Conservation (phyloP, 2,329 filamentous ascomycete genomes). For the Kalaharituber pfeilii region DNA sequence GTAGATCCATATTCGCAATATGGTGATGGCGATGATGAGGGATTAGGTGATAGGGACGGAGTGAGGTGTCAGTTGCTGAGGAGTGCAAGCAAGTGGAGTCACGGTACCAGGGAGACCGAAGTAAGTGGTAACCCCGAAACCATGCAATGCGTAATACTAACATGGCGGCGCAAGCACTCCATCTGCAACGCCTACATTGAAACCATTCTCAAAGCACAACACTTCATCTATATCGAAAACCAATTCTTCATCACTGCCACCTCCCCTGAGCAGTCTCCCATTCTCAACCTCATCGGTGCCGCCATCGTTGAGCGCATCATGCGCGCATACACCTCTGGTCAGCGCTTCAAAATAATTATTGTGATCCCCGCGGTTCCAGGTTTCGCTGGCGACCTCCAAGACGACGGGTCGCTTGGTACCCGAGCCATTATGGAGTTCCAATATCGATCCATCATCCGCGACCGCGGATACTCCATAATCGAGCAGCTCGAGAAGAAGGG, state of each 20-base stretch:
- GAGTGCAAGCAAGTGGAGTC: slow-evolving; percentile 40
- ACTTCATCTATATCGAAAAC: slow-evolving; percentile 69
- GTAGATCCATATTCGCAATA: slow-evolving; percentile 7
- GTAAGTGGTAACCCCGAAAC: slow-evolving; percentile 22
- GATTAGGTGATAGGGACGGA: slow-evolving; percentile 28
- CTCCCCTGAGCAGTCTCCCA: slow-evolving; percentile 45
- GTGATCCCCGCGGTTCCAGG: slow-evolving; percentile 65
- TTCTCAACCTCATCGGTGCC: slow-evolving; percentile 60
- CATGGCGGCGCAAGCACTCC: slow-evolving; percentile 40
- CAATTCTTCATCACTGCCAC: slow-evolving; percentile 80
- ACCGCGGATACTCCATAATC: slow-evolving; percentile 57
- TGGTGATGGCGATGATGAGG: slow-evolving; percentile 15
- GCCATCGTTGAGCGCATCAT: slow-evolving; percentile 64
- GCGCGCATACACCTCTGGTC: slow-evolving; percentile 45
- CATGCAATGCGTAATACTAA: neutral
- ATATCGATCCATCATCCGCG: slow-evolving; percentile 58
- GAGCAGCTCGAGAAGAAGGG: slow-evolving; percentile 49
- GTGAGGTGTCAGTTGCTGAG: slow-evolving; percentile 35
- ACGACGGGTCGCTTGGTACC: slow-evolving; percentile 55
- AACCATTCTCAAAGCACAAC: slow-evolving; percentile 47
- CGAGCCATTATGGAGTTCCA: slow-evolving; percentile 81
- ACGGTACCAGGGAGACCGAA: slow-evolving; percentile 39
- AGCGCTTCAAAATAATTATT: slow-evolving; percentile 58
- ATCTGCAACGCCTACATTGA: slow-evolving; percentile 73
- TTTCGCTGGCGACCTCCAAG: slow-evolving; percentile 63